Conservation (phyloP, 2,329 filamentous ascomycete genomes). For the Blastomyces silverae region DNA sequence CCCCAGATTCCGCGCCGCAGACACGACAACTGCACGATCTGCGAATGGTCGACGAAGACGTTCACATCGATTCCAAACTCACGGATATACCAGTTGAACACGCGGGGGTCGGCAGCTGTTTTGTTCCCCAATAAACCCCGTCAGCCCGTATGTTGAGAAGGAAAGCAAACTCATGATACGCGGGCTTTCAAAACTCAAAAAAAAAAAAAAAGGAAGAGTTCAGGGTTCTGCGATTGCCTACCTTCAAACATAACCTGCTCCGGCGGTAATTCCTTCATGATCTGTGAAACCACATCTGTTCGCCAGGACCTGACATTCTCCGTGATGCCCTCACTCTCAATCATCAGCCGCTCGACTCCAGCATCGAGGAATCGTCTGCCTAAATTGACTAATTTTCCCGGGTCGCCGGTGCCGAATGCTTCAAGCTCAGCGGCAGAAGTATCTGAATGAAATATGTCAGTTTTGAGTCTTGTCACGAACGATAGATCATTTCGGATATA, state of each 20-base stretch:
- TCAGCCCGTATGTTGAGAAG: too few relatives aligned
- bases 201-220: neutral
- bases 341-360: slow-evolving; percentile 52
- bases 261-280: slow-evolving; percentile 46
- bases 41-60: slow-evolving; percentile 52
- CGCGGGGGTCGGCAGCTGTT: slow-evolving; percentile 47
- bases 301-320: slow-evolving; percentile 51
- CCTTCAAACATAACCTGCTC: slow-evolving; percentile 53
- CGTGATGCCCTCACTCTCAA: slow-evolving; percentile 55
- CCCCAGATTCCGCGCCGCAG: slow-evolving; percentile 51
- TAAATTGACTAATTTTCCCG: slow-evolving; percentile 45
- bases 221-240: neutral
- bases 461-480: neutral
- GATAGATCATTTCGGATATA: neutral
- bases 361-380: slow-evolving; percentile 47
- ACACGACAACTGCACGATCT: slow-evolving; percentile 51
- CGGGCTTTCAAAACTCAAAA: neutral
- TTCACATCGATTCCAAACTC: slow-evolving; percentile 54
- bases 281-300: slow-evolving; percentile 50
- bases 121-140: neutral
- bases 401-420: slow-evolving; percentile 46
- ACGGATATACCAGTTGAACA: slow-evolving; percentile 53
- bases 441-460: slow-evolving; percentile 28
- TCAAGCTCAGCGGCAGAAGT: slow-evolving; percentile 44
- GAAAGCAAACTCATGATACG: too few relatives aligned